These are phyloP conservation scores for Hypoxylon sp. DNA, from an alignment of 2,329 filamentous ascomycete genomes.

Conservation along the genomic window DNA sequence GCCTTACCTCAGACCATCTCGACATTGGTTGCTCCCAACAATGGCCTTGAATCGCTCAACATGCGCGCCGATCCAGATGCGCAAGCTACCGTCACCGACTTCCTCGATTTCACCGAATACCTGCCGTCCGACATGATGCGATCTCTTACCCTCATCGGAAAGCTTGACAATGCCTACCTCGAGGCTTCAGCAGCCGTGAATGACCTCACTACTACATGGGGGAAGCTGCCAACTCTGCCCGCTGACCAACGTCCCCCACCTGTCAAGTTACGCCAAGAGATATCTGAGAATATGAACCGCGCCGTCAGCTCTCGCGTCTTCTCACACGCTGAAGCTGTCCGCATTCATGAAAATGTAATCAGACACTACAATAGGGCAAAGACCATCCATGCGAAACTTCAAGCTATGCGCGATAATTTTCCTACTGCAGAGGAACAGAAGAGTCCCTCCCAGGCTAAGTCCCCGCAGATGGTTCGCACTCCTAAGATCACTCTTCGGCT, in stretches of 20 bases:
- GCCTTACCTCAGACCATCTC: conserved; percentile 54
- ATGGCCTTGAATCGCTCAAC: conserved; percentile 61
- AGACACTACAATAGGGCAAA: conserved; percentile 74
- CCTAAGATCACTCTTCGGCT: conserved; percentile 64
- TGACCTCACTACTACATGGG: conserved; percentile 71
- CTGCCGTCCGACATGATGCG: conserved; percentile 76
- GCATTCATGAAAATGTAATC: conserved; percentile 74
- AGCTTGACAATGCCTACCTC: conserved; percentile 73
- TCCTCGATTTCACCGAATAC: conserved; percentile 79
- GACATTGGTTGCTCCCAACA: conserved; percentile 53
- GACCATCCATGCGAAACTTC: conserved; percentile 70
- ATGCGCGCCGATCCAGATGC: conserved; percentile 75
- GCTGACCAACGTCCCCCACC: conserved; percentile 64
- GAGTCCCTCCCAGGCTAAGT: conserved; percentile 67
- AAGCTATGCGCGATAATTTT: conserved; percentile 73
- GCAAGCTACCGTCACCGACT: conserved; percentile 78
- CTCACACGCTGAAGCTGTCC: conserved; percentile 72
- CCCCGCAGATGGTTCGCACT: conserved; percentile 66
- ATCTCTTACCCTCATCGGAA: conserved; percentile 75
- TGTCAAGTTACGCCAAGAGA: conserved; percentile 69
- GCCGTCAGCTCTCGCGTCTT: conserved; percentile 70
- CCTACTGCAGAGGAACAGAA: conserved; percentile 66
- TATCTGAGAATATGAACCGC: conserved; percentile 70
- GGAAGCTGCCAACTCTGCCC: conserved; percentile 65
- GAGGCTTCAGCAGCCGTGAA: conserved; percentile 69